Evolutionary conservation across 768 basidiomycete genomes (phyloP), one percentile per base, ranked within the genome.

Genomic region (Amanita inopinata): DNA sequence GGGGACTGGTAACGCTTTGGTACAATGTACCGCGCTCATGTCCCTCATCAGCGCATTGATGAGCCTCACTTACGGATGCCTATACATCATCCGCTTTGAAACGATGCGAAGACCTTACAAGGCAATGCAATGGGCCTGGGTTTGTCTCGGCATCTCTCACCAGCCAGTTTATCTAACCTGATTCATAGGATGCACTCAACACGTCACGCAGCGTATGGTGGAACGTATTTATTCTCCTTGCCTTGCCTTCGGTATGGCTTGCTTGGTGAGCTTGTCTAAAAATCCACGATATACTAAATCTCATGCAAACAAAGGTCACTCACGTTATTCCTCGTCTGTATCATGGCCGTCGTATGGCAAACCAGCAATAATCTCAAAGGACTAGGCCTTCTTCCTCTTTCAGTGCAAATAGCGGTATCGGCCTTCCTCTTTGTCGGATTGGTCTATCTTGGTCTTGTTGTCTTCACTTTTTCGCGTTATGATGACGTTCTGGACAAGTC

Each of bases 181-280:
- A 15, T 20, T 27, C 15, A 5, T 10, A 40, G 38, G 38, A 40
- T 27, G 38, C 22, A 5, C 5, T 40, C 9, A 14, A 18, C 5
- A 14, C 10, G 15, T 22, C 35, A 8, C 35, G n/a, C 11, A 5
- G 6, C 18, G n/a, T 40, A 4, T 40, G 10, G 5, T 40, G 38
- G 38, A 40, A 40, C 27, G 23, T 40, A 7, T 40, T 11, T 14
- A 31, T 40, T 9, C 28, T 40, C 24, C 38, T 40, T 14, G 38
- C 38, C 23, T n/a, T 40, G 12, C 38, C 38, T 5, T 25, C 38
- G 14, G 24, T 40, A 3, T 40, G 38, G 38, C 18, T 40, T n/a
- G 38, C 38, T 11, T 40, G 38, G 36, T 38, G 14, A 5, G 6
- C 18, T 18, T 8, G n/a, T 14, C 7, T 9, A 5, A 20, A 8